These are phyloP conservation scores for Nicotiana tabacum DNA, from an alignment of 257 asterid species.

Conservation along the genomic window DNA sequence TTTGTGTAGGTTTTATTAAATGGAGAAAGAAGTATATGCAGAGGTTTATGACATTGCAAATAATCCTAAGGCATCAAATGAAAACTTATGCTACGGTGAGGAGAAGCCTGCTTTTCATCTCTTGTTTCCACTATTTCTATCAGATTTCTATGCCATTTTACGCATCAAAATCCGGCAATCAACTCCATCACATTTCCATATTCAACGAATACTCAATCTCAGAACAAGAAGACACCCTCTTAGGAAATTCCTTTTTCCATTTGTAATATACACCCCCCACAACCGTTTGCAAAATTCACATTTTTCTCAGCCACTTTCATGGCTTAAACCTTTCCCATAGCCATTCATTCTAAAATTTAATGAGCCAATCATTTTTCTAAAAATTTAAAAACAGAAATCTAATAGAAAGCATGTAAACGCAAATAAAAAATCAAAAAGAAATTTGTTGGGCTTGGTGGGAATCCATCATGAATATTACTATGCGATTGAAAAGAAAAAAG, in stretches of 20 bases:
- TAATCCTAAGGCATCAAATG: neutral
- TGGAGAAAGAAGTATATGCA: neutral
- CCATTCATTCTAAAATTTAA: neutral
- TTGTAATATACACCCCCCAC: neutral
- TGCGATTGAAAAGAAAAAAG: neutral
- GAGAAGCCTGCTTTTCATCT: neutral
- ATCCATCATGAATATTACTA: neutral
- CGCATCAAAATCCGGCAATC: neutral
- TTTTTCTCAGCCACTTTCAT: neutral
- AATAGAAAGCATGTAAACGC: neutral
- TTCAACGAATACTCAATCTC: neutral
- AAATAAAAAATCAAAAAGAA: neutral
- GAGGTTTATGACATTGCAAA: neutral
- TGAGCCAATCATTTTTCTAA: neutral
- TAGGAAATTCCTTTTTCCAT: neutral
- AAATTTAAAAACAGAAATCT: neutral
- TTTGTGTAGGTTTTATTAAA: neutral
- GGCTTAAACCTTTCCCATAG: neutral
- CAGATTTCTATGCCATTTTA: neutral
- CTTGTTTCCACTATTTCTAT: neutral
- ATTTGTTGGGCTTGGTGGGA: neutral
- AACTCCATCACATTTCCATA: slow-evolving; percentile 3
- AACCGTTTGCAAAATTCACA: neutral
- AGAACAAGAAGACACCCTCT: neutral
- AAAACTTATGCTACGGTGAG: neutral